phyloP scores from a whole-genome alignment of 768 basidiomycete species.

The Phaeotremella fagi region DNA sequence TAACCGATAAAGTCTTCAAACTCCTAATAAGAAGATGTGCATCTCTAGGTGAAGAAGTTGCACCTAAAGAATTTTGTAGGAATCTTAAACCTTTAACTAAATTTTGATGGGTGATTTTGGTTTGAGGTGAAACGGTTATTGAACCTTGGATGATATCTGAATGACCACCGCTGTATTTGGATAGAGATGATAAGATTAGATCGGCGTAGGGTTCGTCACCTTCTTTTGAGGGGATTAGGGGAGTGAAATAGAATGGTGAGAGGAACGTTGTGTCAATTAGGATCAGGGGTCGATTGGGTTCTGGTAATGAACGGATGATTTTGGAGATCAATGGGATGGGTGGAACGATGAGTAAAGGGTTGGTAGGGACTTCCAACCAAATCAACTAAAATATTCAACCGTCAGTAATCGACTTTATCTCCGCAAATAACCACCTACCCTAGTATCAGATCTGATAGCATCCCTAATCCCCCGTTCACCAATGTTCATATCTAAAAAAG shows the following conservation, averaged over 20 bases:
- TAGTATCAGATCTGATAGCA: constrained; percentile 71
- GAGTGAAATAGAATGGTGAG: constrained; percentile 84
- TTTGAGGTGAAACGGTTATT: constrained; percentile 51
- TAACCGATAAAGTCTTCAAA: constrained; percentile 80
- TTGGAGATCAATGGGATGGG: constrained; percentile 68
- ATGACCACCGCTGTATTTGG: constrained; percentile 92
- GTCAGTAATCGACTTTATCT: constrained; percentile 1
- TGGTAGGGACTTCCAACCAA: constrained; percentile 94
- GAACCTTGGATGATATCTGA: constrained; percentile 90
- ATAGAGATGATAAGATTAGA: constrained; percentile 63
- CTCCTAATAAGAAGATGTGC: constrained; percentile 86
- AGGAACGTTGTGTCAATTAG: constrained; percentile 94
- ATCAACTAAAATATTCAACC: constrained; percentile 58
- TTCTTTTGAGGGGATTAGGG: constrained; percentile 54
- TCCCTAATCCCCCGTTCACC: constrained; percentile 62
- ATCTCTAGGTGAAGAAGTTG: constrained; percentile 65
- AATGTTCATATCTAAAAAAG: constrained; percentile 70
- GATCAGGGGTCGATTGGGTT: constrained; percentile 58
- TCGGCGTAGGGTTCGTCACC: constrained; percentile 61
- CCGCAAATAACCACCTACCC: constrained; percentile 53
- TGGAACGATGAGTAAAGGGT: constrained; percentile 83
- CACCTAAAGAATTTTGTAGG: constrained; percentile 69
- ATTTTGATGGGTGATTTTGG: constrained; percentile 46
- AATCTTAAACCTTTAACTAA: constrained; percentile 62
- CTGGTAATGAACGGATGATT: constrained; percentile 59